Percentiles rank a stretch among this genome's conserved stretches.
These are phyloP conservation scores for Pleurotus citrinopileatus DNA, from an alignment of 768 basidiomycete species.

Conservation along the genomic window DNA sequence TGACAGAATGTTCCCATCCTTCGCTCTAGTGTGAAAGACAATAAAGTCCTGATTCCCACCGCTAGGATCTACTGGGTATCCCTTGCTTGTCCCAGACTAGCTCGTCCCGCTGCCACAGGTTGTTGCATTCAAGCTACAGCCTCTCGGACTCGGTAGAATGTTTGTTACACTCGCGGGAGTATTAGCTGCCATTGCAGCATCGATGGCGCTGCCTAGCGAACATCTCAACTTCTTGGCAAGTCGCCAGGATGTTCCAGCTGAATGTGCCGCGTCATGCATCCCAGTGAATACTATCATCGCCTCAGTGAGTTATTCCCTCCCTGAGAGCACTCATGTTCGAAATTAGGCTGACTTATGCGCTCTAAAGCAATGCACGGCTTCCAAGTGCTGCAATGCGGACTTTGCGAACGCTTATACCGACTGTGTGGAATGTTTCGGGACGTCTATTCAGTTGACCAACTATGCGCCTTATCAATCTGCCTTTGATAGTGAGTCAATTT, in stretches of 20 bases:
- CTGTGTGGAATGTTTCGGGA: constrained; percentile 5
- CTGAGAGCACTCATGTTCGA: background rate
- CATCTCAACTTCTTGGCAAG: constrained; percentile 4
- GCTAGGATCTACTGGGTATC: background rate
- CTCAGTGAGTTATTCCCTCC: background rate
- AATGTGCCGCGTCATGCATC: background rate
- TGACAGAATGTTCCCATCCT: background rate
- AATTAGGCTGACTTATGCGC: background rate
- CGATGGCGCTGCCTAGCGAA: constrained; percentile 4
- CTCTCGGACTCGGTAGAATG: background rate
- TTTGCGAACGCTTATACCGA: constrained; percentile 8
- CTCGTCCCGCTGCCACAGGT: background rate
- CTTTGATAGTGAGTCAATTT: constrained; percentile 4
- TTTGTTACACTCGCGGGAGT: background rate
- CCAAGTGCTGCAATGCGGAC: background rate
- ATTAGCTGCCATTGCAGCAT: background rate
- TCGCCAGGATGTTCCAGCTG: constrained; percentile 4
- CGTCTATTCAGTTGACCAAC: constrained; percentile 3
- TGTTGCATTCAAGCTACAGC: no score
- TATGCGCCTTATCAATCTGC: background rate
- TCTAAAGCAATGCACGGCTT: constrained; percentile 5
- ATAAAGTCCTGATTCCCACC: background rate
- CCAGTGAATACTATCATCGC: constrained; percentile 7
- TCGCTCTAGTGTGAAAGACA: background rate
- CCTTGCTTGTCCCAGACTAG: background rate